Base-by-base conservation (phyloP, 306 rosid species). In the Vigna trinervia region DNA sequence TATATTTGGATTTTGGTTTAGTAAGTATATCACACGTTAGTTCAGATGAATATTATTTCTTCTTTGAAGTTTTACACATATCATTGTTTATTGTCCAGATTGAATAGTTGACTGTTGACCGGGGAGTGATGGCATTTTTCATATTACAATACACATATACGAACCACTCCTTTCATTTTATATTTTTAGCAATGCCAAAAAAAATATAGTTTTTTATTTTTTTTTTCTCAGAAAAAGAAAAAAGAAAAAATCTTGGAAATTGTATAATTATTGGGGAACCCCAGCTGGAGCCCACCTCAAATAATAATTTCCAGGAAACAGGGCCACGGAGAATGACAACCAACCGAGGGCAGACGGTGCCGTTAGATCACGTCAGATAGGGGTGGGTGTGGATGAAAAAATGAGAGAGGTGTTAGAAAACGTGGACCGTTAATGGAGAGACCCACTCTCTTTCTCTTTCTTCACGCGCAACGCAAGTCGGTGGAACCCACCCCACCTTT, bases 391-490 rank as follows among this genome's bases (percentile, higher is more conserved):
- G 41, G 6, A 34, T 34, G 38, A 34, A 34, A 34, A 34, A 5
- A 4, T 0, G 38, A 34, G 6, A 34, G 6, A 34, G 15, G n/a
- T 57, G 30, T 19, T 19, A 6, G 20, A 57, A 4, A 53, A 61
- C 50, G 78, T 11, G 5, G 41, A 41, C 63, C 75, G 81, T 76
- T 80, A 72, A 71, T 46, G 58, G 17, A 0, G 10, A 34, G 87
- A 81, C 75, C 70, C 41, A 22, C n/a, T 5, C n/a, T 62, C 79
- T 58, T 34, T 50, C 62, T 15, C 38, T 74, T 63, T 45, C 62
- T 56, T 75, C 84, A 83, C 90, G 82, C 90, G 84, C 78, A 70
- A 15, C 46, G 57, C 77, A 73, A 84, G 85, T 81, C 85, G 87
- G 78, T 86, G 71, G 58, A 71, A 82, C 13, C 58, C 78, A 46